Evolutionary conservation across 345 rosid species (phyloP).

Genomic region (Populus ilicifolia): DNA sequence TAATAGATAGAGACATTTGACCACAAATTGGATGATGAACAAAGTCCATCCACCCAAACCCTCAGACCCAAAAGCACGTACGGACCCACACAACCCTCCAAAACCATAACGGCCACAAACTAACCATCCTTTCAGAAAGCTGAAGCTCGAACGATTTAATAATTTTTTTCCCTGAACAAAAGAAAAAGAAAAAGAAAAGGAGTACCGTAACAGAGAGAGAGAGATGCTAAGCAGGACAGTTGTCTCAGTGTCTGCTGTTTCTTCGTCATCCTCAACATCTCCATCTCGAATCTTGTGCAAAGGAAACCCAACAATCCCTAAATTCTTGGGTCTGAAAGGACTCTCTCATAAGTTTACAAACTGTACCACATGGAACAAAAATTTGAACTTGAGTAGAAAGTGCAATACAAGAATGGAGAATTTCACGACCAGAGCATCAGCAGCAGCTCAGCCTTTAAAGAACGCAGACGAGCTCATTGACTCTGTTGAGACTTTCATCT

Average conservation of each 20-base stretch:
- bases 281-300: slow-evolving; percentile 24
- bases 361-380: slow-evolving; percentile 5
- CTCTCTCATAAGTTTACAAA: slow-evolving; percentile 13
- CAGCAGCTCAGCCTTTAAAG: slow-evolving; percentile 54
- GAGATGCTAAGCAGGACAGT: slow-evolving; percentile 47
- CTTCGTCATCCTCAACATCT: slow-evolving; percentile 19
- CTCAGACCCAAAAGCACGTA: background rate
- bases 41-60: slow-evolving; percentile 16
- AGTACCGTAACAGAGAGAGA: background rate
- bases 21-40: slow-evolving; percentile 7
- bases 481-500: slow-evolving; percentile 89
- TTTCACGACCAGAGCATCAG: slow-evolving; percentile 37
- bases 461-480: slow-evolving; percentile 80
- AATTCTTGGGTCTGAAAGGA: slow-evolving; percentile 14
- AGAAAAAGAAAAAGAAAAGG: background rate
- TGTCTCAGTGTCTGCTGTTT: slow-evolving; percentile 18
- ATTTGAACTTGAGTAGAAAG: slow-evolving; percentile 14
- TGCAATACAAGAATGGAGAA: slow-evolving; percentile 31
- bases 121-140: slow-evolving; percentile 1
- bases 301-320: slow-evolving; percentile 10
- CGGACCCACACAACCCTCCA: background rate
- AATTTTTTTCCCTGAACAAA: background rate
- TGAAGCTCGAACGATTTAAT: background rate
- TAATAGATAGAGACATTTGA: background rate
- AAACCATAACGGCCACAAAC: slow-evolving; percentile 29